Evolutionary conservation across 1,139 yeast species (phyloP), one percentile per base, ranked within the genome.

Genomic region (Blastobotrys serpentis): DNA sequence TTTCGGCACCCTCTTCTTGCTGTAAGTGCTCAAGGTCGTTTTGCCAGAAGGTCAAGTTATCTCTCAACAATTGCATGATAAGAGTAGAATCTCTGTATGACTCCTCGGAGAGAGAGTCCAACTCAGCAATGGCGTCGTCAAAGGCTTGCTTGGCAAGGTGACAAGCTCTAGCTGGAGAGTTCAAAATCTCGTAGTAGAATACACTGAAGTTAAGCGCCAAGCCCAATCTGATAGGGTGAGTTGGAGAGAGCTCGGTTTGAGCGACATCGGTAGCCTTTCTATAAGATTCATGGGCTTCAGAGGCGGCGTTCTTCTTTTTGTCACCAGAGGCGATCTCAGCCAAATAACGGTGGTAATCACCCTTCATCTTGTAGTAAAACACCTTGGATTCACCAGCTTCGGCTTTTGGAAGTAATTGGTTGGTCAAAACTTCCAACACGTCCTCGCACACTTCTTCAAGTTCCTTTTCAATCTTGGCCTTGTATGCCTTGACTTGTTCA

Each of bases 351-450:
- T 90, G 96, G 79, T 92, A 92, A 73, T 92, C 98, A 76, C 98
- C 98, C 79, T 92, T 90, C 98, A 92, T 92, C 82, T 92, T 92
- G 77, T 87, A 89, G 80, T 92, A 92, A 74, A 92, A 92, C 53
- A 92, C 98, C 79, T 90, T 89, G 47, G 96, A 88, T 75, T 92
- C 98, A 64, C 97, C 98, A 55, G 96, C 81, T 71, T 86, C 88
- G 58, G 98, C 97, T 53, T 92, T 79, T 30, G 96, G 90, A 65
- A 92, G 89, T 72, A 92, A 82, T 71, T 89, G 95, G 64, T 86
- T 79, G 59, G 87, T 84, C 67, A 92, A 81, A 55, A 92, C 96
- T 47, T 83, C 78, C 65, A 92, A 78, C 65, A 92, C 89, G 71
- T 90, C 97, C 67, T 87, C 95, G 74, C 98, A 89, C 66, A 92